phyloP scores from a whole-genome alignment of 371 early-diverging fungal species.

The Mucor ambiguus region DNA sequence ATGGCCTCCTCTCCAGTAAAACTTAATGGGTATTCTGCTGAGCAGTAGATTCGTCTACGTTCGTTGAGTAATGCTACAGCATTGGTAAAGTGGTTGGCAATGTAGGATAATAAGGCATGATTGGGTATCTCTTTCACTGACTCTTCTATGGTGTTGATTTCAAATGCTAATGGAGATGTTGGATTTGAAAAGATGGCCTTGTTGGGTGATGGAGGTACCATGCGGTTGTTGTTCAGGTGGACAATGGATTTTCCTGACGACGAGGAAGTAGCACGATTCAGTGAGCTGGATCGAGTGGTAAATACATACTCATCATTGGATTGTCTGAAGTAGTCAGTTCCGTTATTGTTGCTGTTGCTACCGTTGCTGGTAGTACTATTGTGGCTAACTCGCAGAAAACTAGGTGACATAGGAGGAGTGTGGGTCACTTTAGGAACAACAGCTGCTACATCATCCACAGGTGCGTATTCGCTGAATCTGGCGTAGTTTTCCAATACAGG shows the following conservation, averaged over 20 bases:
- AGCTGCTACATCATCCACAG: not conserved
- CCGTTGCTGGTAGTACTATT: not conserved
- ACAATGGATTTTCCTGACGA: slow-evolving; percentile 23
- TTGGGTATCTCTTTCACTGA: slow-evolving; percentile 19
- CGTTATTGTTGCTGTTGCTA: not conserved
- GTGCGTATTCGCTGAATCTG: slow-evolving; percentile 15
- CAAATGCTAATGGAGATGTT: slow-evolving; percentile 25
- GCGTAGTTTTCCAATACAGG: slow-evolving; percentile 25
- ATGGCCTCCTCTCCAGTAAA: slow-evolving; percentile 50
- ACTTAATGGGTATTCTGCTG: slow-evolving; percentile 47
- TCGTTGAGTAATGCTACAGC: slow-evolving; percentile 31
- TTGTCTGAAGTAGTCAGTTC: slow-evolving; percentile 7
- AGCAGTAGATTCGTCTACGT: slow-evolving; percentile 37
- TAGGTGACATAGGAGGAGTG: slow-evolving; percentile 30
- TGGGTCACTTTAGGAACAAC: not conserved
- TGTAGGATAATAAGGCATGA: slow-evolving; percentile 41
- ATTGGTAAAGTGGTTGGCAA: slow-evolving; percentile 29
- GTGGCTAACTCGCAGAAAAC: slow-evolving; percentile 13
- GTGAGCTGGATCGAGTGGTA: slow-evolving; percentile 37
- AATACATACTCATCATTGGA: slow-evolving; percentile 25
- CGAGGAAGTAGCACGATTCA: slow-evolving; percentile 26
- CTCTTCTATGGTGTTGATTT: not conserved
- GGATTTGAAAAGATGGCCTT: slow-evolving; percentile 19
- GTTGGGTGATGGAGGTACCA: slow-evolving; percentile 8
- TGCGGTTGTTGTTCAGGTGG: slow-evolving; percentile 3